Base-by-base conservation (phyloP, 2,329 filamentous ascomycete species). In the Dactylellina leptospora region DNA sequence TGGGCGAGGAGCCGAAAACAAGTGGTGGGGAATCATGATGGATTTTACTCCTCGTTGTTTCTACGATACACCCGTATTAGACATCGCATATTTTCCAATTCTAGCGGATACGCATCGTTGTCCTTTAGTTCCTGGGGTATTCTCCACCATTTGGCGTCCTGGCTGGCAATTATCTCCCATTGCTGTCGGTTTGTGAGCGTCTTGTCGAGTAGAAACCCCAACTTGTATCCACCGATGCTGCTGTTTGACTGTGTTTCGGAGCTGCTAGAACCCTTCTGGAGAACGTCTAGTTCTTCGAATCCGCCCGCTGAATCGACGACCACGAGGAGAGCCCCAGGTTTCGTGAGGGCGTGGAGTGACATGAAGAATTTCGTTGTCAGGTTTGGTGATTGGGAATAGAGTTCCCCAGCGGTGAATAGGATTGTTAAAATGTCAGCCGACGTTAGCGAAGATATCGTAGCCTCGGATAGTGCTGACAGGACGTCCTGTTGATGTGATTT, bases 321-420 rank as follows among this genome's bases (percentile, higher is more conserved):
- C 4, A 64, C 55, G 1, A 66, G 55, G 3, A 73, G 40, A 20
- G 69, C 60, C 13, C 69, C 69, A 11, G 69, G 69, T 33, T 73
- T 73, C 1, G 61, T 66, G 10, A 66, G 40, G 30, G 69, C 30
- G 25, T 73, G 69, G 3, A 97, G 81, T 0, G 82, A 82, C 2
- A 92, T 84, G 0, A 99, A 83, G 74, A 97, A 88, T 2, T 83
- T 82, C 0, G 93, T 96, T 0, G 93, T 92, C 75, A 87, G 86
- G 1, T 87, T 83, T 22, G 92, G 86, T 0, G 88, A 91, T 0
- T 86, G 83, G 0, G 90, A 89, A 82, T 97, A 97, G 0, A 99
- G 87, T 81, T 99, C 95, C 79, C 97, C 97, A 48, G 97, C 85
- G 0, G 93, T 97, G 83, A 97, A 99, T 81, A 97, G 86, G 10